phyloP scores from a whole-genome alignment of 192 early-diverging fungal genomes.

The Spinellus fusiger region DNA sequence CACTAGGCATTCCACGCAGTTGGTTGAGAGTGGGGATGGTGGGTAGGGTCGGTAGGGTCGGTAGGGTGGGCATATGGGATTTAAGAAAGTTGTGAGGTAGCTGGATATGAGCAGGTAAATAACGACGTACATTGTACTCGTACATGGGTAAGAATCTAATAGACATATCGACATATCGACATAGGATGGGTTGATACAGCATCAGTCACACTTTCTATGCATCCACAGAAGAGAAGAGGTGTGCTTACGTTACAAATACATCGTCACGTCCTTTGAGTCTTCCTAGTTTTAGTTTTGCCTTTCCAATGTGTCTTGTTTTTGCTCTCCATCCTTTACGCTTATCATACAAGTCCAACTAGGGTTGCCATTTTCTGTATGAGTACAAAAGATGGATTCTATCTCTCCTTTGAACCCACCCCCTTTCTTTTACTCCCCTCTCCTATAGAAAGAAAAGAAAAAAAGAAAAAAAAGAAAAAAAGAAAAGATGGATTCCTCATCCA shows the following conservation, averaged over 20 bases:
- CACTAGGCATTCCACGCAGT: too few species aligned
- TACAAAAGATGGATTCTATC: too few species aligned
- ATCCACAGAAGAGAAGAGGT: too few species aligned
- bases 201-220: background rate
- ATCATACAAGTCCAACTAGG: conserved; percentile 36
- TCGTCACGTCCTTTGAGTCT: conserved; percentile 21
- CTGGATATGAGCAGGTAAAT: conserved; percentile 27
- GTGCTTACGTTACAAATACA: conserved; percentile 34
- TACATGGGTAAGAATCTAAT: conserved; percentile 32
- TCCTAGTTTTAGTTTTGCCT: conserved; percentile 30
- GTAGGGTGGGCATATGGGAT: conserved; percentile 21
- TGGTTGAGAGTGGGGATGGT: conserved; percentile 2
- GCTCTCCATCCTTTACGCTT: conserved; percentile 22
- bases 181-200: too few species aligned
- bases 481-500: background rate
- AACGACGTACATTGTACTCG: conserved; percentile 26
- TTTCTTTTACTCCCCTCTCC: background rate
- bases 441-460: background rate
- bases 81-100: conserved; percentile 29
- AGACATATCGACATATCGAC: background rate
- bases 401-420: background rate
- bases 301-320: conserved; percentile 31
- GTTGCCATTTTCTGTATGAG: too few species aligned
- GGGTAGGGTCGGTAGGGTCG: conserved; percentile 6
- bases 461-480: conserved; percentile 3